Evolutionary conservation across 2,329 filamentous ascomycete genomes (phyloP).

Genomic region (Hirsutella minnesotensis): DNA sequence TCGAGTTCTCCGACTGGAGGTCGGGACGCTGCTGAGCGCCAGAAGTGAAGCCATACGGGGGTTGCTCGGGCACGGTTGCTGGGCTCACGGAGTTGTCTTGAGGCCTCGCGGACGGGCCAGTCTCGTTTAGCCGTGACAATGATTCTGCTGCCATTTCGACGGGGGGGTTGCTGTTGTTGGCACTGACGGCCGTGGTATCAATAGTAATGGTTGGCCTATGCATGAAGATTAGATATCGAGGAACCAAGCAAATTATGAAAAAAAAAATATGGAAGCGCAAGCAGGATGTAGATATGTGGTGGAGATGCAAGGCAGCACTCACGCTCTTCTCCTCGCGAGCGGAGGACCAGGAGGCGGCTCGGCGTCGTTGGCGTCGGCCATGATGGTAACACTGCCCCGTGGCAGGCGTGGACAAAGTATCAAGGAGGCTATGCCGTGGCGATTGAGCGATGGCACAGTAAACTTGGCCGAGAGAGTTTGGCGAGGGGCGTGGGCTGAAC

Average conservation of each 20-base stretch:
- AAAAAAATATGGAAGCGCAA: not conserved
- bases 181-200: slow-evolving; percentile 32
- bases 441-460: not conserved
- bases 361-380: slow-evolving; percentile 10
- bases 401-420: not conserved
- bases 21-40: too few relatives aligned
- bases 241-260: too few relatives aligned
- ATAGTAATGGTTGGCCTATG: slow-evolving; percentile 42
- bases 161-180: slow-evolving; percentile 10
- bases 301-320: slow-evolving; percentile 14
- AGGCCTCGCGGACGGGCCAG: slow-evolving; percentile 21
- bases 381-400: slow-evolving; percentile 10
- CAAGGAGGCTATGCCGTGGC: slow-evolving; percentile 3
- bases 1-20: too few relatives aligned
- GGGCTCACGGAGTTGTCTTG: slow-evolving; percentile 29
- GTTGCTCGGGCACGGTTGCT: too few relatives aligned
- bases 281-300: not conserved
- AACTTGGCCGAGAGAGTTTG: not conserved
- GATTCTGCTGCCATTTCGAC: slow-evolving; percentile 17
- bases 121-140: slow-evolving; percentile 2
- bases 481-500: not conserved
- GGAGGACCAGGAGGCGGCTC: slow-evolving; percentile 9
- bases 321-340: slow-evolving; percentile 24
- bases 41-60: too few relatives aligned
- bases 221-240: slow-evolving; percentile 3